phyloP scores from a whole-genome alignment of 139 green algal genomes.

The Picochlorum sp. region DNA sequence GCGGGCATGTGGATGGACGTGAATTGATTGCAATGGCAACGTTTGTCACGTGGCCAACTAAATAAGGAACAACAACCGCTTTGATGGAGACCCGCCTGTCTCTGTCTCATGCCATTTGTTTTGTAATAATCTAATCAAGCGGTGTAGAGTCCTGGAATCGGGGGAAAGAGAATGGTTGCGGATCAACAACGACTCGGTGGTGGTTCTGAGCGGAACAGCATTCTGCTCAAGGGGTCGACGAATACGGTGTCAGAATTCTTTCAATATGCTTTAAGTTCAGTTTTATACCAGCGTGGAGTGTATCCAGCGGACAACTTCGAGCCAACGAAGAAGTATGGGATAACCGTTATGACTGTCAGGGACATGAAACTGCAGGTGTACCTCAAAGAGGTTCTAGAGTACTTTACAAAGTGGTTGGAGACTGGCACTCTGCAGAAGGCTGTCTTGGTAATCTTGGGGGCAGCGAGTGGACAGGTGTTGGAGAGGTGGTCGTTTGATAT shows the following conservation, averaged over 20 bases:
- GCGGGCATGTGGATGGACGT: too few relatives aligned
- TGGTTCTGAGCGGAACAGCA: slow-evolving; percentile 49
- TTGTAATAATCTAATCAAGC: too few relatives aligned
- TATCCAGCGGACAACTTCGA: slow-evolving; percentile 88
- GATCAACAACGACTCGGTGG: not conserved
- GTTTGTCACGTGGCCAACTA: too few relatives aligned
- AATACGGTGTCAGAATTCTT: slow-evolving; percentile 92
- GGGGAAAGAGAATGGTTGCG: too few relatives aligned
- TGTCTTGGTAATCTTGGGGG: slow-evolving; percentile 80
- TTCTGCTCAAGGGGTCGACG: slow-evolving; percentile 80
- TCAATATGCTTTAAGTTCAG: slow-evolving; percentile 81
- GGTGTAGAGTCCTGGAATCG: too few relatives aligned
- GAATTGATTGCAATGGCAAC: too few relatives aligned
- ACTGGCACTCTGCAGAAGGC: slow-evolving; percentile 75
- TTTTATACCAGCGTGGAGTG: slow-evolving; percentile 94
- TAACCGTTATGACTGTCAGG: slow-evolving; percentile 76
- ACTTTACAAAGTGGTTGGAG: slow-evolving; percentile 88
- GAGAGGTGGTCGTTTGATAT: slow-evolving; percentile 97
- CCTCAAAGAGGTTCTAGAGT: slow-evolving; percentile 63
- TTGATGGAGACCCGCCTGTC: too few relatives aligned
- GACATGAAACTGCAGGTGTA: slow-evolving; percentile 73
- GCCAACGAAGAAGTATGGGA: slow-evolving; percentile 80
- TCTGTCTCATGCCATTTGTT: too few relatives aligned
- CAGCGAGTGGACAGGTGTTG: slow-evolving; percentile 58
- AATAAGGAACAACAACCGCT: too few relatives aligned